phyloP scores from a whole-genome alignment of 2,329 filamentous ascomycete species.

The Dichotomopilus funicola region DNA sequence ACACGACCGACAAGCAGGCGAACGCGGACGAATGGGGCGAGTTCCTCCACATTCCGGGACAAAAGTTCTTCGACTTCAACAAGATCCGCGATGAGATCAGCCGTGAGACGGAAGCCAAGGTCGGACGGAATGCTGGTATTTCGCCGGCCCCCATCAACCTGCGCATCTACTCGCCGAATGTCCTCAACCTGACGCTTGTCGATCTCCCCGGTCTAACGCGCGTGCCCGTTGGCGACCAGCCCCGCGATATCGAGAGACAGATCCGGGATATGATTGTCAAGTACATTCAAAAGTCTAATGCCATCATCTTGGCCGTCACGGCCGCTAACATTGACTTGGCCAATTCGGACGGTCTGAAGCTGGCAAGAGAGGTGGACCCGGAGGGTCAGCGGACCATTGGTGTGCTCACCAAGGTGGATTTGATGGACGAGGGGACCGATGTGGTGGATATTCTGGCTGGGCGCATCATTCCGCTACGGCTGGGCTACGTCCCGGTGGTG shows the following conservation, averaged over 20 bases:
- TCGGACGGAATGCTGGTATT: slow-evolving; percentile 92
- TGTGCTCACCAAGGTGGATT: slow-evolving; percentile 95
- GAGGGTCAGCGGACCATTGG: slow-evolving; percentile 97
- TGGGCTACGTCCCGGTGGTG: slow-evolving; percentile 93
- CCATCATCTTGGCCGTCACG: slow-evolving; percentile 94
- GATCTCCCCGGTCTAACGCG: slow-evolving; percentile 95
- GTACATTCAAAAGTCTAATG: slow-evolving; percentile 97
- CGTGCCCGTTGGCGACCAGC: slow-evolving; percentile 93
- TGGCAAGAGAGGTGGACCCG: slow-evolving; percentile 92
- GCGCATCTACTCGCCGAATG: slow-evolving; percentile 96
- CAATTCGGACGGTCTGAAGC: slow-evolving; percentile 95
- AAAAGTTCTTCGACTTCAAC: slow-evolving; percentile 97
- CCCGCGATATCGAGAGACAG: slow-evolving; percentile 91
- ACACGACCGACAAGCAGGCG: slow-evolving; percentile 73
- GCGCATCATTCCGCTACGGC: slow-evolving; percentile 86
- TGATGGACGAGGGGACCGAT: slow-evolving; percentile 98
- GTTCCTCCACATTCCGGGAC: slow-evolving; percentile 93
- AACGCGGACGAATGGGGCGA: slow-evolving; percentile 98
- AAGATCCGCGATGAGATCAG: slow-evolving; percentile 98
- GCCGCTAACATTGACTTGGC: slow-evolving; percentile 96
- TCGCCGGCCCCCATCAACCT: slow-evolving; percentile 96
- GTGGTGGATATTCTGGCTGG: slow-evolving; percentile 98
- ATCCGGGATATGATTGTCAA: slow-evolving; percentile 98
- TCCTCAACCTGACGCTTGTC: slow-evolving; percentile 91
- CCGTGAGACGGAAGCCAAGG: slow-evolving; percentile 92